Evolutionary conservation across 352 stramenopile species (phyloP), one percentile per base, ranked within the genome.

Genomic region (Thalassiosira sp.): DNA sequence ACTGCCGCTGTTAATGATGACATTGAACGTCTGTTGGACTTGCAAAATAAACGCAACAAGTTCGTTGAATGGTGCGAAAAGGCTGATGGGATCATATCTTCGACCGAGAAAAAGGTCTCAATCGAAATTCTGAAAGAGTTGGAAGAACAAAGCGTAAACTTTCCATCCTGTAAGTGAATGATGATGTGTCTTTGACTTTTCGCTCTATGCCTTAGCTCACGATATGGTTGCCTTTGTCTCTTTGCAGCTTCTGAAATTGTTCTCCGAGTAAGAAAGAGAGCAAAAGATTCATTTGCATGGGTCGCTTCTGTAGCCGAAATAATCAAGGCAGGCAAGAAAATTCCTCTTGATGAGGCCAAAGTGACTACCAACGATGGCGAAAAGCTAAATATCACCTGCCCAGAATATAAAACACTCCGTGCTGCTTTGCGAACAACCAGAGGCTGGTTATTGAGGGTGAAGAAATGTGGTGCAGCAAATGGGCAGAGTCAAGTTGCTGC

Each of bases 51-150:
- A 42, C 68, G 84, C 31, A 68, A 76, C 51, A 79, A 86, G 49
- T 92, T 89, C 53, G 49, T 87, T 45, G 57, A 74, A 57, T 92
- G 83, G 83, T 89, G 74, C 46, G 48, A 88, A 65, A 72, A 64
- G 25, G 76, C 72, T n/a, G 76, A 81, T 20, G 48, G 82, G 15
- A 73, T 84, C 24, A 54, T 90, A 35, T 78, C 78, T 20, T 67
- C 69, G 16, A 77, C 70, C 35, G 83, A 89, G 31, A 90, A 85
- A 60, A 83, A 80, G 35, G 53, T 88, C 16, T 67, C 81, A 3
- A 64, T 89, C 22, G 79, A 88, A 57, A 86, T 79, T 22, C 59
- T 91, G 40, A 57, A 75, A 51, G 76, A 85, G 27, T 61, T 90
- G 43, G 75, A 69, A n/a, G 24, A 73, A 66, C 20, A 85, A 46